These are phyloP conservation scores for Pseudonectria foliicola DNA, from an alignment of 2,329 filamentous ascomycete genomes.

Conservation along the genomic window DNA sequence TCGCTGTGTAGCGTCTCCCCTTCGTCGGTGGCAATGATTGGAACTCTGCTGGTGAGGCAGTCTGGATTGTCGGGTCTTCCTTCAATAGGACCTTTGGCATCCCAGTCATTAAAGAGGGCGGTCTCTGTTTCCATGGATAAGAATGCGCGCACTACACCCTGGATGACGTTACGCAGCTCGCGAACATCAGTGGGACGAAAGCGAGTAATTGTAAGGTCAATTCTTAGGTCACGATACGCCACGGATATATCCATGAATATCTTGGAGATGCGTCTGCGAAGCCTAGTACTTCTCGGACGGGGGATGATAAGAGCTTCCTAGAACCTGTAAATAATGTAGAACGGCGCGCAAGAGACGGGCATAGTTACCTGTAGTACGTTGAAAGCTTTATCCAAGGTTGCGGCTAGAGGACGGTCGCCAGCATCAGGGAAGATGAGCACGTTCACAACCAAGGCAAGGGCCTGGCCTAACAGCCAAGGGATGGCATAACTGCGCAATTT, in stretches of 20 bases:
- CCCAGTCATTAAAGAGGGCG: conserved; percentile 33
- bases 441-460: conserved; percentile 43
- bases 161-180: conserved; percentile 46
- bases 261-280: conserved; percentile 38
- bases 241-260: conserved; percentile 50
- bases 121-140: conserved; percentile 45
- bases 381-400: conserved; percentile 40
- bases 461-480: conserved; percentile 50
- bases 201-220: conserved; percentile 49
- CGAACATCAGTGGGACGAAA: conserved; percentile 44
- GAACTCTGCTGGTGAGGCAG: not conserved
- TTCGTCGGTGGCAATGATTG: conserved; percentile 1
- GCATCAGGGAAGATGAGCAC: conserved; percentile 45
- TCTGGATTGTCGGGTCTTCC: conserved; percentile 9
- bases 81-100: conserved; percentile 8
- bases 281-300: conserved; percentile 22
- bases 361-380: conserved; percentile 35
- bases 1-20: conserved; percentile 3
- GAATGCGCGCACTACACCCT: conserved; percentile 46
- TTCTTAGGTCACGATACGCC: conserved; percentile 47
- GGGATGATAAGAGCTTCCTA: conserved; percentile 28
- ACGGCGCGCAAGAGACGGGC: not conserved
- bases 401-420: conserved; percentile 46
- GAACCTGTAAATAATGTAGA: not conserved
- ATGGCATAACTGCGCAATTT: conserved; percentile 47